Base-by-base conservation (phyloP, 768 basidiomycete genomes). In the Lentinula detonsa region DNA sequence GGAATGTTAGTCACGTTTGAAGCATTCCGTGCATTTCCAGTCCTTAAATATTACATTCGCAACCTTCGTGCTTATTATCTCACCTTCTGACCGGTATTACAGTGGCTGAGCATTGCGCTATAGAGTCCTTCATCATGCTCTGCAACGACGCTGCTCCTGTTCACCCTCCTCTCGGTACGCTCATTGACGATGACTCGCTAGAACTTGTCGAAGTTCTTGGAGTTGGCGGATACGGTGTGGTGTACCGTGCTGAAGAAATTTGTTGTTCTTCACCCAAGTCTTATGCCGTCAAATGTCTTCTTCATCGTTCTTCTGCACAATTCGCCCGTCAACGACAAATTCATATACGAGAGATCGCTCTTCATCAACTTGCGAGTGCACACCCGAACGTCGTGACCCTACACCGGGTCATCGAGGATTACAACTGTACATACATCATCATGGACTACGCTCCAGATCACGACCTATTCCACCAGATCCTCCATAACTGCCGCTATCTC, bases 371-470 rank as follows among this genome's bases (percentile, higher is more conserved):
- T 28, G 87, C 87, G 43, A 86, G 88, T 16, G 85, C 81, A 23
- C 90, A 91, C 65, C 85, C 87, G 46, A 83, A 87, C 69, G 85
- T 99, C 66, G 91, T 97, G 68, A 90, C 91, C 21, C 83, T 98
- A 48, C 89, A 94, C 74, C 88, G 91, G 65, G 87, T 95, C 62
- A 80, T 97, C 65, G 91, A 95, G 71, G 92, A 94, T 67, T 79
- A 80, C 61, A 80, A 82, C 65, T 86, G 84, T 76, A 89, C 92
- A 61, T 97, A 88, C 75, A 87, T 98, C 71, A 82, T 98, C 69
- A 91, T 98, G 88, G 93, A 98, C 71, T 96, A 87, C 74, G 93
- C 91, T 61, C 81, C 87, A 56, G 89, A 93, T 68, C 91, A 93
- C 49, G 95, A 98, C 74, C 81, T 98, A 61, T 96, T 97, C 75